These are phyloP conservation scores for Scleroderma bovista DNA, from an alignment of 768 basidiomycete genomes.

Conservation along the genomic window DNA sequence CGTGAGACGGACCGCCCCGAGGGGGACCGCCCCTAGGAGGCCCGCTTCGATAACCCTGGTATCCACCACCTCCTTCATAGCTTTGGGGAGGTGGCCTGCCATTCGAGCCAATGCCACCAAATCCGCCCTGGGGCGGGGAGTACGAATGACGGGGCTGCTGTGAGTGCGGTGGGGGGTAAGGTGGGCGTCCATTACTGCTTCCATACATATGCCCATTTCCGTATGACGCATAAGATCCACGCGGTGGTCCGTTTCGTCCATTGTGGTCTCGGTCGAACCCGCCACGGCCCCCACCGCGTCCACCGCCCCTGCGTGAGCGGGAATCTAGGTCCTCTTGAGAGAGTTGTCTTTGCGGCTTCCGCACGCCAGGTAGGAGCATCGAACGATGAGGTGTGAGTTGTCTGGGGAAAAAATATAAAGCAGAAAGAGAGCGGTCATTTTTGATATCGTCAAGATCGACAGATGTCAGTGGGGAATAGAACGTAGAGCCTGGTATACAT, in stretches of 20 bases:
- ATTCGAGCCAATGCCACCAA: constrained; percentile 29
- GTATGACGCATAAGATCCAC: constrained; percentile 9
- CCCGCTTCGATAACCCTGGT: constrained; percentile 23
- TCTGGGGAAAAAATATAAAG: constrained; percentile 82
- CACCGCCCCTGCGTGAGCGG: constrained; percentile 47
- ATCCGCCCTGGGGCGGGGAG: constrained; percentile 18
- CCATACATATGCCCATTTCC: constrained; percentile 14
- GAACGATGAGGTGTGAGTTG: constrained; percentile 85
- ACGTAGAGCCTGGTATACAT: constrained; percentile 89
- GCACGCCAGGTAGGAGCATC: constrained; percentile 69
- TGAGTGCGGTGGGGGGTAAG: constrained; percentile 14
- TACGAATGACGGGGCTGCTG: constrained; percentile 15
- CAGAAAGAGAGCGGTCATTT: constrained; percentile 84
- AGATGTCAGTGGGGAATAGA: constrained; percentile 63
- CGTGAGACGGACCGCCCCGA: constrained; percentile 5
- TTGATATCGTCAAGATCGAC: constrained; percentile 70
- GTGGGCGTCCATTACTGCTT: constrained; percentile 14
- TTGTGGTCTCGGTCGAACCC: constrained; percentile 34
- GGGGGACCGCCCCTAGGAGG: constrained; percentile 19
- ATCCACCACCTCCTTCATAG: constrained; percentile 30
- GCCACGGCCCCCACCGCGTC: constrained; percentile 46
- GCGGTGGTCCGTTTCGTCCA: constrained; percentile 28
- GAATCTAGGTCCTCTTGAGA: constrained; percentile 65
- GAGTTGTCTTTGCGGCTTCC: constrained; percentile 53
- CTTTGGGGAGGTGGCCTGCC: constrained; percentile 23